A percentile compares a stretch with the other conserved stretches of the same genome.
These are phyloP conservation scores for Neltuma alba DNA, from an alignment of 306 rosid species.

Conservation along the genomic window DNA sequence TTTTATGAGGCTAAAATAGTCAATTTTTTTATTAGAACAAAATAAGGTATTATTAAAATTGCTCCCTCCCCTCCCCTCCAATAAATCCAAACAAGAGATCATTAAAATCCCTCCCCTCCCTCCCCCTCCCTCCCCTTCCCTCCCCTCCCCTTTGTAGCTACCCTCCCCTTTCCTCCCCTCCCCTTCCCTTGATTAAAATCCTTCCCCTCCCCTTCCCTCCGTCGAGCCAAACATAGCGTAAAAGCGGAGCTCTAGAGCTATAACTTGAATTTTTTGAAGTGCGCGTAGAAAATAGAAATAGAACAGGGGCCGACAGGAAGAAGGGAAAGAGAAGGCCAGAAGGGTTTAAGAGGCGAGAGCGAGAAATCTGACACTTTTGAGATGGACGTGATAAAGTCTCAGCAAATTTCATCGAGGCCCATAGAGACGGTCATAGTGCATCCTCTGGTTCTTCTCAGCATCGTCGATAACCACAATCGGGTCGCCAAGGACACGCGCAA, in stretches of 20 bases:
- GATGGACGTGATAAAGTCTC: conserved; percentile 76
- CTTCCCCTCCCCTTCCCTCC: too few species aligned
- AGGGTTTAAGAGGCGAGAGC: conserved; percentile 17
- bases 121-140: too few species aligned
- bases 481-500: conserved; percentile 70
- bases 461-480: conserved; percentile 74
- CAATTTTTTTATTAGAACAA: too few species aligned
- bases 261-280: not conserved
- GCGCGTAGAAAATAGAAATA: not conserved
- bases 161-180: too few species aligned
- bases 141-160: too few species aligned
- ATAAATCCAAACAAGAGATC: too few species aligned
- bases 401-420: conserved; percentile 56
- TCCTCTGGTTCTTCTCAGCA: conserved; percentile 70
- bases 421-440: conserved; percentile 76
- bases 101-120: too few species aligned
- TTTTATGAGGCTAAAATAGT: too few species aligned
- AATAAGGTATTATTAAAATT: too few species aligned
- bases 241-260: not conserved
- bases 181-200: too few species aligned
- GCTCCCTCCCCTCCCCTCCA: too few species aligned
- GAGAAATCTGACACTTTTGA: not conserved
- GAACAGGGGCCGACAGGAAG: not conserved
- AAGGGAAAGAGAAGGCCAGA: not conserved
- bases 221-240: too few species aligned